Base-by-base conservation (phyloP, 352 stramenopile genomes). In the Sclerospora graminicola region DNA sequence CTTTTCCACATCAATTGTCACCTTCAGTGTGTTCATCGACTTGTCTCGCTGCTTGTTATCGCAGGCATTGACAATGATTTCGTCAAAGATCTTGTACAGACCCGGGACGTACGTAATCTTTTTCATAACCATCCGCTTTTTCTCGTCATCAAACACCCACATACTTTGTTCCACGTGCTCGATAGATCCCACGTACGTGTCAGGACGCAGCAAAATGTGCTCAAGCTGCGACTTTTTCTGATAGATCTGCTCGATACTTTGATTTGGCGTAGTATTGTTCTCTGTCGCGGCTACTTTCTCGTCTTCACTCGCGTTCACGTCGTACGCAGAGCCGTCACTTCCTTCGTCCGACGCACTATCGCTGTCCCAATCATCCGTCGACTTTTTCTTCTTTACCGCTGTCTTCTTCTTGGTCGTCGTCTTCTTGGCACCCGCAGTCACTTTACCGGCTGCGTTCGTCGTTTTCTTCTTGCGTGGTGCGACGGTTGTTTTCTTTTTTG, bases 11-110 rank as follows among this genome's bases (percentile, higher is more conserved):
- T 98, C 73, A 31, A 98, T 97, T 3, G 66, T 86, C 6, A 99
- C 95, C 29, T 98, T 96, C 4, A 97, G 57, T 15, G 74, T 89
- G 58, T 94, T 78, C 89, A 97, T 97, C 19, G 77, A 74, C 37
- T 89, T 81, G 82, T 99, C 97, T 20, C 97, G 87, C 68, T 99
- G 97, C 70, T 99, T 99, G 82, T 99, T 99, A 59, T 99, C 97
- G 15, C 95, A 97, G 0, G 97, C 97, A 69, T 99, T 99, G 34
- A 99, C 95, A 11, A 99, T 95, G 43, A 99, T 99, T 59, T 99
- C 96, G 61, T 99, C 96, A 60, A 99, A 99, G 52, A 99, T 97
- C 77, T 99, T 99, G 60, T 97, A 95, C 19, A 99, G 61, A 26
- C 92, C 95, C 18, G 96, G 95, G 13, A 96, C 72, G 76, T 92